These are phyloP conservation scores for Vaccinium darrowii DNA, from an alignment of 148 eudicot species.

Conservation along the genomic window DNA sequence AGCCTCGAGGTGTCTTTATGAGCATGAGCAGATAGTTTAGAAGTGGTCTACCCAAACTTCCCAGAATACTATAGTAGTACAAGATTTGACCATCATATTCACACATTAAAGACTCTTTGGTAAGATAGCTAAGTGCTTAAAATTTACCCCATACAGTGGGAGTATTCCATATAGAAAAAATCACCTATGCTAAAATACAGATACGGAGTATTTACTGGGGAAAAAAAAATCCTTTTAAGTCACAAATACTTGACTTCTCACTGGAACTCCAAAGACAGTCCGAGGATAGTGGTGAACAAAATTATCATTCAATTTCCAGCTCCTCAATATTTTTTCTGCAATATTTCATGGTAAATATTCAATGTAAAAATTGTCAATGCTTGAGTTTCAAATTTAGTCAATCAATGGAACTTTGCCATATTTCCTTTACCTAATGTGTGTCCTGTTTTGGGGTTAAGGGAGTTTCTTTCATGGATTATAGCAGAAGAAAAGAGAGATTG, in stretches of 20 bases:
- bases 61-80: background rate
- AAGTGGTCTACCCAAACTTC: background rate
- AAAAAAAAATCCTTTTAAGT: background rate
- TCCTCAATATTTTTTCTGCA: background rate
- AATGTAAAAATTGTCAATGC: background rate
- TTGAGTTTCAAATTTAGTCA: background rate
- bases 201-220: background rate
- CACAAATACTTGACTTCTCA: background rate
- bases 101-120: background rate
- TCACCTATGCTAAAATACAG: background rate
- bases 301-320: background rate
- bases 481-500: slow-evolving; percentile 9
- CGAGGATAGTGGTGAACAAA: background rate
- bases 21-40: background rate
- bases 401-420: background rate
- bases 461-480: slow-evolving; percentile 3
- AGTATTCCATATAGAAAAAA: background rate
- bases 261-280: background rate
- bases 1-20: slow-evolving; percentile 2
- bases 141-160: background rate
- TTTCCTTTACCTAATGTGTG: background rate
- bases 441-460: background rate
- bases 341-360: background rate
- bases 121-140: background rate
- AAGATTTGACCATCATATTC: background rate